These are phyloP conservation scores for Magnaporthiopsis rhizophila DNA, from an alignment of 2,329 filamentous ascomycete species.

Conservation along the genomic window DNA sequence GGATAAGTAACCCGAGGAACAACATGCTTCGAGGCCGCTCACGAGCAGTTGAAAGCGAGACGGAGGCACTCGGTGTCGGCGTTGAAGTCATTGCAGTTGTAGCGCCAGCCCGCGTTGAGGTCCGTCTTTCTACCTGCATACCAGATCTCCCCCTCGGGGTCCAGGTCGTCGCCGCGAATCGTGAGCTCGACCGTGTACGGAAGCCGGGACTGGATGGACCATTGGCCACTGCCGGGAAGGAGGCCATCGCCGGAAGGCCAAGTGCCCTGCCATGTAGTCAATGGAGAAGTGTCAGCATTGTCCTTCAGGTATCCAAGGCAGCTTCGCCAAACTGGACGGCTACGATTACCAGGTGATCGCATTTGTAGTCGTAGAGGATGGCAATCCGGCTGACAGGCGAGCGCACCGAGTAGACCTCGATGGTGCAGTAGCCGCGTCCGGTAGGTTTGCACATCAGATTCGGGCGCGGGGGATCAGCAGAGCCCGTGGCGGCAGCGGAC, in stretches of 20 bases:
- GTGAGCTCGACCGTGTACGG: neutral
- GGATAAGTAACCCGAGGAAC: too few species aligned
- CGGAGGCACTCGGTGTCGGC: neutral
- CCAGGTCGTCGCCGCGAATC: neutral
- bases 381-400: neutral
- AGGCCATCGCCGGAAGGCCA: neutral
- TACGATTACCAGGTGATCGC: neutral
- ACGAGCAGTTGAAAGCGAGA: slow-evolving; percentile 1
- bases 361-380: neutral
- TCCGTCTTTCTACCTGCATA: neutral
- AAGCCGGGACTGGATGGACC: neutral
- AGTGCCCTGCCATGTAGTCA: neutral
- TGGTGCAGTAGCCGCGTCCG: neutral
- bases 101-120: slow-evolving; percentile 1
- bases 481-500: too few species aligned
- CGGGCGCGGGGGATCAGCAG: neutral
- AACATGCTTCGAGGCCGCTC: neutral
- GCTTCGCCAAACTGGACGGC: too few species aligned
- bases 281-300: neutral
- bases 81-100: slow-evolving; percentile 1
- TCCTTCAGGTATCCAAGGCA: too few species aligned
- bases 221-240: neutral
- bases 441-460: neutral
- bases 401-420: neutral
- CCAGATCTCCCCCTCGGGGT: neutral